Base-by-base conservation (phyloP, 192 early-diverging fungal genomes). In the Bifiguratus adelaidae region DNA sequence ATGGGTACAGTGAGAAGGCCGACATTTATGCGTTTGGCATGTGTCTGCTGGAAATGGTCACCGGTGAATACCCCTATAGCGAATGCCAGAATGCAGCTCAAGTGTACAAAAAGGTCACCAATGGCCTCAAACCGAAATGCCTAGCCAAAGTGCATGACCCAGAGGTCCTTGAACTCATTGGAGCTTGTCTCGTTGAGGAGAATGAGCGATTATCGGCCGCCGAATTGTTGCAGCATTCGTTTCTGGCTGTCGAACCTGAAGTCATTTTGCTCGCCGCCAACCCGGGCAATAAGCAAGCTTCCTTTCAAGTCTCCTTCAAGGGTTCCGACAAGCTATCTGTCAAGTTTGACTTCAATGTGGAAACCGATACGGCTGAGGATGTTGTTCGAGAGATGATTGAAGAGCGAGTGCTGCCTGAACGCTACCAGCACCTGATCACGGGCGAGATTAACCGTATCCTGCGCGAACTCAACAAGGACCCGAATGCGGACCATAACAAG, bases 1-100 rank as follows among this genome's bases (percentile, higher is more conserved):
- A 74, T 38, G 81, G 82, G 6, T 88, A 88, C 53, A 86, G 61
- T 61, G 86, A 88, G 65, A 86, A 85, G 41, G 83, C 86, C 6
- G 86, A 88, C 44, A 85, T 88, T 29, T 88, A 88, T 60, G 86
- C 86, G 5, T 88, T 88, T 56, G 86, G 86, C 16, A 86, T 88
- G 82, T 82, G 84, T 30, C 51, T 88, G 12, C 51, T 88, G 22
- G 86, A 88, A 58, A 86, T 88, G 84, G 86, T 83, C 13, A 88
- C 86, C 11, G 82, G 82, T 26, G 82, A 88, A 64, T 88, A 88
- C 40, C 86, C 86, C 5, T 88, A 88, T 52, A 60, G 59, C 24
- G 86, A 88, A 59, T 88, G 86, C 58, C 83, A 81, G 45, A 88
- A 88, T 56, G 80, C 80, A 1, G 81, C 82, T 8, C 85, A 87